Evolutionary conservation across 2,329 filamentous ascomycete genomes (phyloP).

Genomic region (Apiospora sp.): DNA sequence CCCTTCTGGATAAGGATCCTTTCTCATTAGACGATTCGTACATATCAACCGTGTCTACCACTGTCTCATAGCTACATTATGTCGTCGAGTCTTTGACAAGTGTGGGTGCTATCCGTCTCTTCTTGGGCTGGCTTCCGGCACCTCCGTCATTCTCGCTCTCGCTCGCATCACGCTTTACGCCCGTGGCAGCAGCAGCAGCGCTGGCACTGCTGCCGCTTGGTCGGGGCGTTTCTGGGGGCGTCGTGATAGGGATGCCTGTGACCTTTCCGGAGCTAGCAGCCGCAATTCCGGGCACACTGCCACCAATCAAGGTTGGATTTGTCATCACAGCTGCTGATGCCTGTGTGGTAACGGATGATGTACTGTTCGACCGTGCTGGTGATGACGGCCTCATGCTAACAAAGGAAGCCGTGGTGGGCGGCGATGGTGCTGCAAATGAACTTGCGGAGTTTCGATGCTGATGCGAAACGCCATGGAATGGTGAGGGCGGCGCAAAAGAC

Average conservation of each 20-base stretch:
- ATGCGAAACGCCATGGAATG: slow-evolving; percentile 58
- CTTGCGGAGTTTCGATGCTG: slow-evolving; percentile 66
- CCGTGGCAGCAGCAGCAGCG: slow-evolving; percentile 49
- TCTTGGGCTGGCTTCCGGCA: slow-evolving; percentile 7
- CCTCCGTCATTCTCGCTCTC: slow-evolving; percentile 21
- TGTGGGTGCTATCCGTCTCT: slow-evolving; percentile 23
- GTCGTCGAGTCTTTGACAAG: slow-evolving; percentile 14
- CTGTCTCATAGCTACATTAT: not conserved
- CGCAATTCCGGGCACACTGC: slow-evolving; percentile 78
- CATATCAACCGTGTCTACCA: not conserved
- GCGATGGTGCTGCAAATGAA: slow-evolving; percentile 66
- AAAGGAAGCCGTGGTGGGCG: slow-evolving; percentile 64
- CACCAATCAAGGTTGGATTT: slow-evolving; percentile 80
- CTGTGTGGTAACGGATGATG: slow-evolving; percentile 79
- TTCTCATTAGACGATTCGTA: slow-evolving; percentile 11
- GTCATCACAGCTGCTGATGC: slow-evolving; percentile 66
- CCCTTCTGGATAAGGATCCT: not conserved
- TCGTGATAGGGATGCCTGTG: slow-evolving; percentile 76
- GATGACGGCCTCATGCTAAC: slow-evolving; percentile 74
- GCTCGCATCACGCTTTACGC: slow-evolving; percentile 23
- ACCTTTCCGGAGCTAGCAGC: slow-evolving; percentile 74
- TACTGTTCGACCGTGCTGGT: slow-evolving; percentile 84
- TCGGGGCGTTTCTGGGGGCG: slow-evolving; percentile 85
- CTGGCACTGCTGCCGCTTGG: slow-evolving; percentile 56
- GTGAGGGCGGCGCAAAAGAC: slow-evolving; percentile 67